A percentile compares a stretch with the other conserved stretches of the same genome.
These are phyloP conservation scores for Venturia oleaginea DNA, from an alignment of 2,329 filamentous ascomycete genomes.

Conservation along the genomic window DNA sequence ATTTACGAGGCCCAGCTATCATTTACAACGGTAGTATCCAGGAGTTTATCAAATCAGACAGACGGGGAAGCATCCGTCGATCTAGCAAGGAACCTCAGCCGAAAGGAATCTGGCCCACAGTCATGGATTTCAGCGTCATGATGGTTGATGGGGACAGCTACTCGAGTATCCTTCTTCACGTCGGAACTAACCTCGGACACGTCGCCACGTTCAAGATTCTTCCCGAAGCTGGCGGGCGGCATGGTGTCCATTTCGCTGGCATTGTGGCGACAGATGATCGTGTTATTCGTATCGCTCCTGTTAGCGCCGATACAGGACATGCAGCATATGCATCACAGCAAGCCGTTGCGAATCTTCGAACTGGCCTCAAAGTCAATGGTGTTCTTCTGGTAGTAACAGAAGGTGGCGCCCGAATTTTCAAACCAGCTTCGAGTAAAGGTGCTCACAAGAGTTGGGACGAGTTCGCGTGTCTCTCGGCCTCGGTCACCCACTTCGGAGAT, in stretches of 20 bases:
- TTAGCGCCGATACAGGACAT: slow-evolving; percentile 68
- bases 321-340: slow-evolving; percentile 66
- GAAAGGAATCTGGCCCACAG: slow-evolving; percentile 64
- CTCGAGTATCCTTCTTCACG: slow-evolving; percentile 86
- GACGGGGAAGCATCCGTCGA: slow-evolving; percentile 60
- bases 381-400: slow-evolving; percentile 68
- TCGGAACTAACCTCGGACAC: slow-evolving; percentile 77
- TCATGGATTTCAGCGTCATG: slow-evolving; percentile 81
- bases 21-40: slow-evolving; percentile 66
- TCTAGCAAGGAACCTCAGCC: slow-evolving; percentile 34
- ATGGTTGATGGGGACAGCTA: slow-evolving; percentile 90
- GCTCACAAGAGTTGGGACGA: slow-evolving; percentile 85
- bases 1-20: slow-evolving; percentile 76
- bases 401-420: slow-evolving; percentile 76
- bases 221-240: slow-evolving; percentile 59
- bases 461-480: slow-evolving; percentile 70
- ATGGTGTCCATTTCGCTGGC: slow-evolving; percentile 64
- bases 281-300: slow-evolving; percentile 68
- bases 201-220: slow-evolving; percentile 85
- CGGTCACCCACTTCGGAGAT: slow-evolving; percentile 58
- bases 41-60: slow-evolving; percentile 69
- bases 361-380: slow-evolving; percentile 66
- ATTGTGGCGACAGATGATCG: slow-evolving; percentile 54
- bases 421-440: slow-evolving; percentile 76
- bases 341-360: slow-evolving; percentile 66